Evolutionary conservation across 75 land plant genomes (phyloP).

Genomic region (Chamaecyparis obtusa): DNA sequence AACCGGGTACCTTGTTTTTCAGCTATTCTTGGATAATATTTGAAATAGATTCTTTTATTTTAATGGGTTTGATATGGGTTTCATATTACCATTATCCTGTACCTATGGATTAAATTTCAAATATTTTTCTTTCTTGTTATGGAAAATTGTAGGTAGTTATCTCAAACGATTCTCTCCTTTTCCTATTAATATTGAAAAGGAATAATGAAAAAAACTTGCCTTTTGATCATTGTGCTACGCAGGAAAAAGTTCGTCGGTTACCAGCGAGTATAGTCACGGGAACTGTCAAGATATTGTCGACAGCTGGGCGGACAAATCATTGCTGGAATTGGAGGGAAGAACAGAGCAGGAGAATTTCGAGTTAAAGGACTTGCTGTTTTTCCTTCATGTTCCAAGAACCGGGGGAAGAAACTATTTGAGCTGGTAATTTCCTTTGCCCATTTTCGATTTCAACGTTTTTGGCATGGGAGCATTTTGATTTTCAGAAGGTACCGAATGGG

Average conservation of each 20-base stretch:
- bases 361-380: conserved; percentile 72
- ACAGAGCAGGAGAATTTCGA: conserved; percentile 34
- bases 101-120: not conserved
- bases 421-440: conserved; percentile 45
- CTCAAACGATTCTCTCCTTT: not conserved
- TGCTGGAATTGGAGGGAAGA: conserved; percentile 19
- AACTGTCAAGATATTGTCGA: conserved; percentile 46
- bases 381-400: conserved; percentile 91
- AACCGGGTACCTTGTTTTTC: not conserved
- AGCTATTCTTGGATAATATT: not conserved
- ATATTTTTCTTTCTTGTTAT: too few species aligned
- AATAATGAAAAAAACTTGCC: not conserved
- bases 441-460: not conserved
- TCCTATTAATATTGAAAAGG: not conserved
- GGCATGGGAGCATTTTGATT: not conserved
- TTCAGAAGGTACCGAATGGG: not conserved
- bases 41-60: not conserved
- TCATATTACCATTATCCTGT: not conserved
- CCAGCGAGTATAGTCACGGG: conserved; percentile 20
- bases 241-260: conserved; percentile 13
- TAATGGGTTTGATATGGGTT: not conserved
- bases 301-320: conserved; percentile 48
- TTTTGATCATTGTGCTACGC: conserved; percentile 9
- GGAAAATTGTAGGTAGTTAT: not conserved
- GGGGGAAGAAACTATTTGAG: conserved; percentile 95